phyloP scores from a whole-genome alignment of 345 rosid species.

The Cardamine occulta region DNA sequence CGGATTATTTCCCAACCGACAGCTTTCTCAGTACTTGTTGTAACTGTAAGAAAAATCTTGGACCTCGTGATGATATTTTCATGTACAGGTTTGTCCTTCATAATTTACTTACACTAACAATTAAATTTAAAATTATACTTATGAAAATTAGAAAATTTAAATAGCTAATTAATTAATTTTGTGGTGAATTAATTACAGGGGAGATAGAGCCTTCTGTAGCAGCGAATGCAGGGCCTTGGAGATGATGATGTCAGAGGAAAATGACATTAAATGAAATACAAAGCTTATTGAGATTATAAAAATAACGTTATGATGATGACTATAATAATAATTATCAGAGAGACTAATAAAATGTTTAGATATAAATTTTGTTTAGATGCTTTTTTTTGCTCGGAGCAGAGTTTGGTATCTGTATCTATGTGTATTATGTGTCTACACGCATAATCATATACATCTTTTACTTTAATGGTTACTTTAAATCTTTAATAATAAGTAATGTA shows the following conservation, averaged over 20 bases:
- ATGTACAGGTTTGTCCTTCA: conserved; percentile 73
- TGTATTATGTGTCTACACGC: conserved; percentile 40
- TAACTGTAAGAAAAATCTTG: conserved; percentile 79
- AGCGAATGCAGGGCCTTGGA: conserved; percentile 72
- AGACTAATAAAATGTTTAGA: conserved; percentile 17
- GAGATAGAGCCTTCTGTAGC: conserved; percentile 95
- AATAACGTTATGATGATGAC: conserved; percentile 32
- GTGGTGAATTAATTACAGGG: conserved; percentile 52
- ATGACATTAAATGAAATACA: conserved; percentile 29
- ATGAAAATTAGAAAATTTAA: background rate
- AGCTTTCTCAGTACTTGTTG: conserved; percentile 78
- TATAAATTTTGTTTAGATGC: conserved; percentile 39
- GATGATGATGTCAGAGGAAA: conserved; percentile 65
- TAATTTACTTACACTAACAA: background rate
- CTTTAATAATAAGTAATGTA: conserved; percentile 20
- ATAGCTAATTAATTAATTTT: conserved; percentile 11
- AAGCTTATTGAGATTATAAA: background rate
- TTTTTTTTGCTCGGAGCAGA: conserved; percentile 5
- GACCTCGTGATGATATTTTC: conserved; percentile 81
- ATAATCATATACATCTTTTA: conserved; percentile 30
- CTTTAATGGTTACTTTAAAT: conserved; percentile 18
- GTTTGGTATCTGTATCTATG: conserved; percentile 32
- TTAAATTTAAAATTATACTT: background rate
- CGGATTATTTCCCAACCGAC: conserved; percentile 51
- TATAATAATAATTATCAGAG: background rate